phyloP scores from a whole-genome alignment of 2,329 filamentous ascomycete genomes.

The Phyllosticta ampelicida region DNA sequence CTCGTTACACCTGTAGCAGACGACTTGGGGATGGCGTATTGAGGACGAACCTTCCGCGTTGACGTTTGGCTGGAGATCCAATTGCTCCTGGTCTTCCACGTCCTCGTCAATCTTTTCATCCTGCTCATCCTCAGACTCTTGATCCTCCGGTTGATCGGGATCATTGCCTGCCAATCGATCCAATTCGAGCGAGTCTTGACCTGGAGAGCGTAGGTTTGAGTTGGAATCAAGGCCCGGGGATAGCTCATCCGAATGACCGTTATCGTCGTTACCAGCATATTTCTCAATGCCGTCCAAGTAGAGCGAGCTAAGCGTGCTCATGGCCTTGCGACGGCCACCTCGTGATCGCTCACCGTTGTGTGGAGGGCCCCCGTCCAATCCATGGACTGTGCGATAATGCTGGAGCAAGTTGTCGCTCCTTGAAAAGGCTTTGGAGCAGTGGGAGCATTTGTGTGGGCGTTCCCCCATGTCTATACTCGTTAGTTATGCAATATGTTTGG shows the following conservation, averaged over 20 bases:
- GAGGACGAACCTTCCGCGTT: background rate
- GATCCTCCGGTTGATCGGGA: background rate
- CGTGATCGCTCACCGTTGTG: background rate
- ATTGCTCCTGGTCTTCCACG: background rate
- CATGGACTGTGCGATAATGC: constrained; percentile 5
- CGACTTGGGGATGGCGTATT: background rate
- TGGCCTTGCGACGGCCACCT: background rate
- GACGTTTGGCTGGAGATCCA: background rate
- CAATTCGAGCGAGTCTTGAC: background rate
- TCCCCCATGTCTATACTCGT: constrained; percentile 4
- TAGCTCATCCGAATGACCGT: background rate
- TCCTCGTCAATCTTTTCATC: background rate
- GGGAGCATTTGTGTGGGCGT: constrained; percentile 3
- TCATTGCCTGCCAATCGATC: background rate
- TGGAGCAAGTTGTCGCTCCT: constrained; percentile 9
- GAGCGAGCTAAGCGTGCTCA: background rate
- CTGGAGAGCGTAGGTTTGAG: background rate
- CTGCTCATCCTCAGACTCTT: background rate
- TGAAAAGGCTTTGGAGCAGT: constrained; percentile 8
- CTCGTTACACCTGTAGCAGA: background rate
- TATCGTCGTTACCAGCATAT: background rate
- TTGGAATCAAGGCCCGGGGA: background rate
- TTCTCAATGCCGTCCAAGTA: background rate
- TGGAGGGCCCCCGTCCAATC: background rate
- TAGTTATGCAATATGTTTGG: background rate